A percentile compares a stretch with the other conserved stretches of the same genome.
phyloP scores from a whole-genome alignment of 2,329 filamentous ascomycete genomes.

The Didymosphaeria variabile region DNA sequence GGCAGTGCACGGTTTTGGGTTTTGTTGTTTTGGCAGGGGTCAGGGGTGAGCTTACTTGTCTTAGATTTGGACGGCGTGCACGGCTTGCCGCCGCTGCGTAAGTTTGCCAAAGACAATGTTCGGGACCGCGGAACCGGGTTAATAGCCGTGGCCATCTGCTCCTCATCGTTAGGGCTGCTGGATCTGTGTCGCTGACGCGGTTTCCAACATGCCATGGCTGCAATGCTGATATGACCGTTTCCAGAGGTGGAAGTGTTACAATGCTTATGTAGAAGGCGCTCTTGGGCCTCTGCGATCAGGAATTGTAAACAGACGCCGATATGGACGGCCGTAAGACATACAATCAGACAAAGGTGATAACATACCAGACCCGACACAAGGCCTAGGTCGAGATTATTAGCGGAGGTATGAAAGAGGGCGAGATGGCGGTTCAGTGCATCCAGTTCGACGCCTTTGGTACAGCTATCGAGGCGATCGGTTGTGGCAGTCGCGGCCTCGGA shows the following conservation, averaged over 20 bases:
- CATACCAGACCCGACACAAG: not conserved
- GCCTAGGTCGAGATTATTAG: not conserved
- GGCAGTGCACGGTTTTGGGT: constrained; percentile 12
- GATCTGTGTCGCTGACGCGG: constrained; percentile 1
- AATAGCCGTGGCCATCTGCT: constrained; percentile 6
- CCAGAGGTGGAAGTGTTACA: not conserved
- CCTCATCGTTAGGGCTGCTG: constrained; percentile 12
- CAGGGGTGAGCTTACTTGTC: constrained; percentile 18
- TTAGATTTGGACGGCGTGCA: constrained; percentile 17
- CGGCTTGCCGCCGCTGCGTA: constrained; percentile 9
- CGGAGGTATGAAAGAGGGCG: not conserved
- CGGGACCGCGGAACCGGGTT: constrained; percentile 11
- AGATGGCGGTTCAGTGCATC: not conserved
- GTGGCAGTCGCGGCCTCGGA: not conserved
- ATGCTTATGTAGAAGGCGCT: constrained; percentile 5
- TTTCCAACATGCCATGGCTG: constrained; percentile 9
- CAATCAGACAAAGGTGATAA: constrained; percentile 1
- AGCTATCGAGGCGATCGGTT: not conserved
- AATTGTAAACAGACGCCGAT: constrained; percentile 2
- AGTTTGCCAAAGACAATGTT: constrained; percentile 13
- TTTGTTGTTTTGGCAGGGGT: constrained; percentile 18
- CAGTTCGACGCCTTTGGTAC: not conserved
- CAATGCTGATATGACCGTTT: not conserved
- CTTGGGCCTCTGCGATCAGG: constrained; percentile 3
- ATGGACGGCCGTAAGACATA: not conserved